Percentiles rank a stretch among this genome's conserved stretches.
phyloP scores from a whole-genome alignment of 75 land plant genomes.

The Sequoia sempervirens region DNA sequence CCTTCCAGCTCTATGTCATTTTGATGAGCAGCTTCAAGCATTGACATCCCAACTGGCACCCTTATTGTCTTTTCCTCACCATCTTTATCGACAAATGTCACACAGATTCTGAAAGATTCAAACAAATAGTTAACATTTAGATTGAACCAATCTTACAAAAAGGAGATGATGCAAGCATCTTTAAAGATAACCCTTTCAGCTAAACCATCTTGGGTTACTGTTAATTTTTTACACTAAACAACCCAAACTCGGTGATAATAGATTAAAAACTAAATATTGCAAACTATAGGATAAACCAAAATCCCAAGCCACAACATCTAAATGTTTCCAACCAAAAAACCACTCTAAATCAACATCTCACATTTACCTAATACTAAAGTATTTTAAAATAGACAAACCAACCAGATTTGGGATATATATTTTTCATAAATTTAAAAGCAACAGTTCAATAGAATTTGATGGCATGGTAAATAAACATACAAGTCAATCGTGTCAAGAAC shows the following conservation, averaged over 20 bases:
- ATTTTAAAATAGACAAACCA: no score
- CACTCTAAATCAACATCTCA: not conserved
- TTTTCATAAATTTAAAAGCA: no score
- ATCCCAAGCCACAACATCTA: not conserved
- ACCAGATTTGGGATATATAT: no score
- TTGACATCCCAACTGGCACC: slow-evolving; percentile 97
- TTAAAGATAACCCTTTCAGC: not conserved
- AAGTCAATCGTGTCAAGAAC: no score
- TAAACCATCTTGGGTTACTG: not conserved
- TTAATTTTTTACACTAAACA: not conserved
- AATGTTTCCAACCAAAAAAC: not conserved
- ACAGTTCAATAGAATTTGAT: no score
- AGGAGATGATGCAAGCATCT: not conserved
- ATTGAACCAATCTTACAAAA: not conserved
- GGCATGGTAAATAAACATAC: no score
- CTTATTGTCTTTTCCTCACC: slow-evolving; percentile 65
- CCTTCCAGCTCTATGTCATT: slow-evolving; percentile 99
- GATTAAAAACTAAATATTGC: not conserved
- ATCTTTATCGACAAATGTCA: slow-evolving; percentile 89
- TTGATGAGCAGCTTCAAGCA: slow-evolving; percentile 96
- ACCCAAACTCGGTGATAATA: not conserved
- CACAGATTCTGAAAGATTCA: slow-evolving; percentile 58
- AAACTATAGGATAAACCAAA: not conserved
- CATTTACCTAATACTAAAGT: no score
- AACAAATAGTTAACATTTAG: not conserved